phyloP scores from a whole-genome alignment of 106 monocot species.

The Amphibolis antarctica region DNA sequence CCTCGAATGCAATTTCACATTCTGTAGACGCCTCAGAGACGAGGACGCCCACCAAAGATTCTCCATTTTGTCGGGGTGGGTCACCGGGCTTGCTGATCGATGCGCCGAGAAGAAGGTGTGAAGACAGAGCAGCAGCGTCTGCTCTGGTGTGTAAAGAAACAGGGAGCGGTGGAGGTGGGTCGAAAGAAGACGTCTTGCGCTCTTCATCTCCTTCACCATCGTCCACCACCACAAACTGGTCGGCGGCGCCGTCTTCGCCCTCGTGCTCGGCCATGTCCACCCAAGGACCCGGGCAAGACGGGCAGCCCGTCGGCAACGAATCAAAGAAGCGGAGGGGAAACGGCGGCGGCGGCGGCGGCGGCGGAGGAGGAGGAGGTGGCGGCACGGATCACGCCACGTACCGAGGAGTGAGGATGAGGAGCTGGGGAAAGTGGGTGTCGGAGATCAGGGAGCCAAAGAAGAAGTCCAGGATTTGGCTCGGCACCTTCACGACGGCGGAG shows the following conservation, averaged over 20 bases:
- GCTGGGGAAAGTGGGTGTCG: constrained; percentile 93
- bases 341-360: constrained; percentile 2
- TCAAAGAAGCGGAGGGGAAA: constrained; percentile 20
- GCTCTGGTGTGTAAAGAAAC: too few species aligned
- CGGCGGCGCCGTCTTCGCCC: neutral
- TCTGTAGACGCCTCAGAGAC: too few species aligned
- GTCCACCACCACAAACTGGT: neutral
- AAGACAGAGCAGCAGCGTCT: too few species aligned
- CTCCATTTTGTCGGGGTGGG: too few species aligned
- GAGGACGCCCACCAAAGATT: too few species aligned
- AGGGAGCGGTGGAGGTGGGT: too few species aligned
- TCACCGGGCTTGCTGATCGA: too few species aligned
- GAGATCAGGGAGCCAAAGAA: constrained; percentile 87
- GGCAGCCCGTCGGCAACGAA: constrained; percentile 1
- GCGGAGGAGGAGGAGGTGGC: constrained; percentile 17
- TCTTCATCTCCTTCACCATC: neutral
- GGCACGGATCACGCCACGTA: constrained; percentile 39
- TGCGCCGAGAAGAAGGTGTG: too few species aligned
- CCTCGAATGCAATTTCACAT: too few species aligned
- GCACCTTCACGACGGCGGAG: constrained; percentile 77
- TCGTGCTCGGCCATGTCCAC: neutral
- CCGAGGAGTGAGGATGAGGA: constrained; percentile 79
- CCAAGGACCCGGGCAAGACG: neutral
- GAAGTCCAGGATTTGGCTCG: constrained; percentile 89
- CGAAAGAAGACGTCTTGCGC: too few species aligned